These are phyloP conservation scores for Cladobotryum protrusum DNA, from an alignment of 2,329 filamentous ascomycete species.

Conservation along the genomic window DNA sequence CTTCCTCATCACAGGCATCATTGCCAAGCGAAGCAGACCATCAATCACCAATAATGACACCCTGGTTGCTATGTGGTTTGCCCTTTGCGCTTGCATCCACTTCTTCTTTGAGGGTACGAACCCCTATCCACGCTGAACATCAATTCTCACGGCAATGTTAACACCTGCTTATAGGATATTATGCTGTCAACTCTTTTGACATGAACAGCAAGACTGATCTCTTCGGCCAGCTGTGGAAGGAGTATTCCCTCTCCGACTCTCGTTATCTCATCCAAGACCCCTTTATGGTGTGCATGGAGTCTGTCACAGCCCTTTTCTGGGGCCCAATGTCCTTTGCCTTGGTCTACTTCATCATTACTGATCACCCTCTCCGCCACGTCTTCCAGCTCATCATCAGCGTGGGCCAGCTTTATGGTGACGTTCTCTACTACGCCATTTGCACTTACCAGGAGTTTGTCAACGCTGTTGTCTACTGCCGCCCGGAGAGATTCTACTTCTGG, in stretches of 20 bases:
- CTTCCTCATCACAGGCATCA: slow-evolving; percentile 48
- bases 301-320: slow-evolving; percentile 47
- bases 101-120: slow-evolving; percentile 35
- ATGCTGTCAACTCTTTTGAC: slow-evolving; percentile 35
- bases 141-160: too few relatives aligned
- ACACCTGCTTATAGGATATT: slow-evolving; percentile 36
- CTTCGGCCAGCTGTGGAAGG: slow-evolving; percentile 52
- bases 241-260: slow-evolving; percentile 51
- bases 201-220: slow-evolving; percentile 36
- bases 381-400: slow-evolving; percentile 41
- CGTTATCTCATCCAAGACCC: slow-evolving; percentile 48
- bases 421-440: slow-evolving; percentile 46
- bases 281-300: slow-evolving; percentile 52
- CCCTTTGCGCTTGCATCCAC: slow-evolving; percentile 55
- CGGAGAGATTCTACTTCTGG: slow-evolving; percentile 48
- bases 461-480: slow-evolving; percentile 41
- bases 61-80: slow-evolving; percentile 65
- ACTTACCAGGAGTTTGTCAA: slow-evolving; percentile 34
- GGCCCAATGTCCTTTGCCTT: slow-evolving; percentile 46
- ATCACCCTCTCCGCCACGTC: slow-evolving; percentile 42
- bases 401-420: slow-evolving; percentile 46
- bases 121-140: too few relatives aligned
- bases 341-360: slow-evolving; percentile 37
- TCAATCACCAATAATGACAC: slow-evolving; percentile 49
- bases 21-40: slow-evolving; percentile 48